Conservation (phyloP, 73 alveolate genomes). For the Stentor coeruleus region DNA sequence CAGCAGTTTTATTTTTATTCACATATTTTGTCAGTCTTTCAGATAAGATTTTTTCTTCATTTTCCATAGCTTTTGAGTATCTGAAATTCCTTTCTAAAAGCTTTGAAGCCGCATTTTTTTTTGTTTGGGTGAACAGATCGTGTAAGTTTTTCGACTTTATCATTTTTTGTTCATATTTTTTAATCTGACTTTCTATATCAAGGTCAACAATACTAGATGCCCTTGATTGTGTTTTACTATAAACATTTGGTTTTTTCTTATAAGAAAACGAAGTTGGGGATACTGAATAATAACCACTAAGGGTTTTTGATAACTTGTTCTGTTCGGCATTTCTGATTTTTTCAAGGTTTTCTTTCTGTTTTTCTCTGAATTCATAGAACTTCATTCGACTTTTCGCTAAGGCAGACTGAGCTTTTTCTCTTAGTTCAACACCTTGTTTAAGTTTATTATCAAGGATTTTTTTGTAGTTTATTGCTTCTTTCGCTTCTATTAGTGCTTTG, state of each 20-base stretch:
- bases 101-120: not conserved
- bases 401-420: not conserved
- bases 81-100: not conserved
- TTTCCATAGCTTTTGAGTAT: not conserved
- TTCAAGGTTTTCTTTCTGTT: not conserved
- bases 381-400: not conserved
- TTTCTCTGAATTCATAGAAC: not conserved
- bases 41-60: not conserved
- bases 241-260: not conserved
- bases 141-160: not conserved
- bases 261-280: not conserved
- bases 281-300: not conserved
- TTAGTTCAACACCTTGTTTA: not conserved
- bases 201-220: not conserved
- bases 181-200: not conserved
- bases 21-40: not conserved
- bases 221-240: not conserved
- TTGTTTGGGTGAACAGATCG: not conserved
- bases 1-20: not conserved
- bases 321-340: not conserved
- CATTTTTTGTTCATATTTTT: not conserved
- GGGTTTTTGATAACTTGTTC: not conserved
- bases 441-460: not conserved
- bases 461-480: not conserved
- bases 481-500: not conserved